Evolutionary conservation across 2,329 filamentous ascomycete genomes (phyloP).

Genomic region (Verticillium isaacii): DNA sequence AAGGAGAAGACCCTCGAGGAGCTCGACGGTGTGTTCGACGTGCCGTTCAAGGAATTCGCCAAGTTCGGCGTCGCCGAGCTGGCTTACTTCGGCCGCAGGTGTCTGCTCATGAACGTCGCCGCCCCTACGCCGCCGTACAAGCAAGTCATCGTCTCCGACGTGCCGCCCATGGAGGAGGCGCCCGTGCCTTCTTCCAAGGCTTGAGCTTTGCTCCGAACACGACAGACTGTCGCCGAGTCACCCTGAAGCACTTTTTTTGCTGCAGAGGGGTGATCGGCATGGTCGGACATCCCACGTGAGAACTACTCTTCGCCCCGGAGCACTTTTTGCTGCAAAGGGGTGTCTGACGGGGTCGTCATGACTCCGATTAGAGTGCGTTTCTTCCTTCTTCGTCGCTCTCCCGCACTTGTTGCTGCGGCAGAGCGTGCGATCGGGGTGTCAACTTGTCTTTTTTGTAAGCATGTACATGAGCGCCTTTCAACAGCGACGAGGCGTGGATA

Average conservation of each 20-base stretch:
- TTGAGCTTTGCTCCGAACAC: not conserved
- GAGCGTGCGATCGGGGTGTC: not conserved
- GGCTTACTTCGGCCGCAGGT: slow-evolving; percentile 7
- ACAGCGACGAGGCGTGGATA: not conserved
- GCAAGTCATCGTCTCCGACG: not conserved
- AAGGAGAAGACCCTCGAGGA: slow-evolving; percentile 41
- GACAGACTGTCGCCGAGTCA: not conserved
- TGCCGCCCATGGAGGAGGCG: not conserved
- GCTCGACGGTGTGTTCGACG: slow-evolving; percentile 22
- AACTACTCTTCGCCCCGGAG: not conserved
- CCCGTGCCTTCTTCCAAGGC: not conserved
- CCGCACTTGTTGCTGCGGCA: not conserved
- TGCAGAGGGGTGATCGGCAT: not conserved
- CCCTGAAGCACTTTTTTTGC: not conserved
- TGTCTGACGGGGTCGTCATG: not conserved
- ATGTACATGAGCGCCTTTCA: not conserved
- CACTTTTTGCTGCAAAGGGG: not conserved
- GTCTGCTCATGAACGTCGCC: not conserved
- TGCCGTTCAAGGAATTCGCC: slow-evolving; percentile 1
- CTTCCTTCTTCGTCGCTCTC: not conserved
- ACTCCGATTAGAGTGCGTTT: not conserved
- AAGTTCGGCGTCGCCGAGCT: slow-evolving; percentile 17
- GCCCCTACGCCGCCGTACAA: not conserved
- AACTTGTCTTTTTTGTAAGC: not conserved
- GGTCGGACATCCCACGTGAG: not conserved